Conservation (phyloP, 2,329 filamentous ascomycete species). For the Aureobasidium lini region DNA sequence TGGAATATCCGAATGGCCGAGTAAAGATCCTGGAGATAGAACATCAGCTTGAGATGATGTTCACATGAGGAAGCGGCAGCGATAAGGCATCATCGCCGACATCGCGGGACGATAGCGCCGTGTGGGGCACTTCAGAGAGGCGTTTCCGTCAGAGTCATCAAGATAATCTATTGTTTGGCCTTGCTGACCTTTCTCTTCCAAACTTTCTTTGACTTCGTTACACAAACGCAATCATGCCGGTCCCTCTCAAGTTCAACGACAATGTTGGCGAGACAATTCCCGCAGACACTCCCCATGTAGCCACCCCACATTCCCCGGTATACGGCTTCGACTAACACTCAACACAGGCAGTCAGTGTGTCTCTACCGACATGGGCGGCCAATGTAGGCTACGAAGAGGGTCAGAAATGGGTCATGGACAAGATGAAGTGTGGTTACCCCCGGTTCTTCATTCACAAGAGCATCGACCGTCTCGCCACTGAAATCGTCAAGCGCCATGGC, state of each 20-base stretch:
- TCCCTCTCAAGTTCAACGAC: constrained; percentile 26
- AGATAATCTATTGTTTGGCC: too few relatives aligned
- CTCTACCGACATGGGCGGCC: constrained; percentile 82
- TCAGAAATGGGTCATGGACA: constrained; percentile 72
- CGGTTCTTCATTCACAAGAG: constrained; percentile 87
- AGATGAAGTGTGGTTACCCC: constrained; percentile 87
- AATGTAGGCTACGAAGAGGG: constrained; percentile 95
- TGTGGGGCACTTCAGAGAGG: neutral
- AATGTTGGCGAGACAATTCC: constrained; percentile 62
- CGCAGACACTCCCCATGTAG: constrained; percentile 70
- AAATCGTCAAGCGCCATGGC: constrained; percentile 60
- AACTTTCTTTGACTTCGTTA: constrained; percentile 12
- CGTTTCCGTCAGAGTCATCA: neutral
- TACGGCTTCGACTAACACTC: constrained; percentile 12
- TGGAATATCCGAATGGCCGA: too few relatives aligned
- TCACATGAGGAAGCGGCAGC: neutral
- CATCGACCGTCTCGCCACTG: constrained; percentile 64
- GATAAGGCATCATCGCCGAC: neutral
- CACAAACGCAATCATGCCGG: constrained; percentile 9
- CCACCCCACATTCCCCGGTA: neutral
- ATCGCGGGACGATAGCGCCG: neutral
- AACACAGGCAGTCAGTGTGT: constrained; percentile 83
- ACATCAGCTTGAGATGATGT: neutral
- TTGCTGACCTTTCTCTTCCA: constrained; percentile 19
- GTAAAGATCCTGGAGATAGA: too few relatives aligned